A percentile compares a stretch with the other conserved stretches of the same genome.
Conservation (phyloP, 2,329 filamentous ascomycete species). For the Pseudogymnoascus sp. region DNA sequence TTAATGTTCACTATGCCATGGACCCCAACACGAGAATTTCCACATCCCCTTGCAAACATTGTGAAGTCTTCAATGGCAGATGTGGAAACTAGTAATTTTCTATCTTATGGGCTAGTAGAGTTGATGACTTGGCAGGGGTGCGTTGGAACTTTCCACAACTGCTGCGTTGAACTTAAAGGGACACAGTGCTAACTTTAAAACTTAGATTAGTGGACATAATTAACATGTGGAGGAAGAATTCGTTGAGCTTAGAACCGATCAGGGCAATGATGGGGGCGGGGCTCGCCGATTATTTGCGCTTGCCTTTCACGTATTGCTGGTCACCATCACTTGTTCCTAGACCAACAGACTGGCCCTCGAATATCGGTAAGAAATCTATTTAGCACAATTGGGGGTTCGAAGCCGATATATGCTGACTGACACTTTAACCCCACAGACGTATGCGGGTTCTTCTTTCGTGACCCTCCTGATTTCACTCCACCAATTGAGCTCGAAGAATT, state of each 20-base stretch:
- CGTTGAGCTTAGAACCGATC: slow-evolving; percentile 9
- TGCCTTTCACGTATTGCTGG: slow-evolving; percentile 16
- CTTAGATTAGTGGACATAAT: slow-evolving; percentile 68
- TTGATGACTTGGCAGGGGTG: slow-evolving; percentile 44
- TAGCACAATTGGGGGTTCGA: background rate
- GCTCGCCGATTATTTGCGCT: slow-evolving; percentile 8
- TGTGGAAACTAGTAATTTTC: slow-evolving; percentile 33
- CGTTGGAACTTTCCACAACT: background rate
- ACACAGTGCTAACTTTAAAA: background rate
- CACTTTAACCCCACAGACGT: slow-evolving; percentile 20
- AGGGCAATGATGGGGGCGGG: slow-evolving; percentile 3
- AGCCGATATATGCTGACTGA: background rate
- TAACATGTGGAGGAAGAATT: slow-evolving; percentile 14
- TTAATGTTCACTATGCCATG: slow-evolving; percentile 23
- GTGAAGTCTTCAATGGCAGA: slow-evolving; percentile 28
- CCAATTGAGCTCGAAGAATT: slow-evolving; percentile 36
- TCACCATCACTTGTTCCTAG: slow-evolving; percentile 35
- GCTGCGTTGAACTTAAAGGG: background rate
- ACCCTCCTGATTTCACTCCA: slow-evolving; percentile 33
- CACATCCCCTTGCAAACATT: slow-evolving; percentile 40
- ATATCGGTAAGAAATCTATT: slow-evolving; percentile 25
- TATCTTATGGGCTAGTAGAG: slow-evolving; percentile 42
- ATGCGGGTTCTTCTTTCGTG: slow-evolving; percentile 41
- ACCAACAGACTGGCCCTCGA: slow-evolving; percentile 33
- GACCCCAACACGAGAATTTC: slow-evolving; percentile 19